These are phyloP conservation scores for Serendipita vermifera DNA, from an alignment of 768 basidiomycete genomes.

Conservation along the genomic window DNA sequence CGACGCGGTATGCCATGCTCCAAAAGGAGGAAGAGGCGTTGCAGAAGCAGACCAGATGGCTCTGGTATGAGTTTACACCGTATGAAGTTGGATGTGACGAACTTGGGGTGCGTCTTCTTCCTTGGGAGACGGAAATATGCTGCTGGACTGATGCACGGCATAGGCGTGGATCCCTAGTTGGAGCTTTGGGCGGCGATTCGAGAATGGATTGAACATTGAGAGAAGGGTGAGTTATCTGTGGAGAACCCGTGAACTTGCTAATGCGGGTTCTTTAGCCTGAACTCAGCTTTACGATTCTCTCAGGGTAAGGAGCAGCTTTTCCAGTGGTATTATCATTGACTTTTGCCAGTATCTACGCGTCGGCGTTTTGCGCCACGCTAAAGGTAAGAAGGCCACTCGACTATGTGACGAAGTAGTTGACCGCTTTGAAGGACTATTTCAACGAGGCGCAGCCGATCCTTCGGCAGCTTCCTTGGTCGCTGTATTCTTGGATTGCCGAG, in stretches of 20 bases:
- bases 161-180: constrained; percentile 24
- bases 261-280: constrained; percentile 19
- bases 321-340: neutral
- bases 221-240: constrained; percentile 12
- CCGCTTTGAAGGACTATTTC: constrained; percentile 20
- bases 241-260: neutral
- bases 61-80: constrained; percentile 24
- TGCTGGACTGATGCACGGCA: constrained; percentile 4
- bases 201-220: constrained; percentile 19
- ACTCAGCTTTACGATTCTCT: constrained; percentile 21
- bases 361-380: constrained; percentile 22
- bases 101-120: constrained; percentile 15
- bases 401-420: neutral
- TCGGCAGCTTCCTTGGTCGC: constrained; percentile 14
- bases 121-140: too few relatives aligned
- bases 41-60: constrained; percentile 15
- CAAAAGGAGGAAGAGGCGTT: constrained; percentile 13
- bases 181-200: constrained; percentile 22
- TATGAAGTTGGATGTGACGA: constrained; percentile 21
- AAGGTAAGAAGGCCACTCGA: constrained; percentile 11
- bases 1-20: constrained; percentile 9
- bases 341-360: constrained; percentile 20
- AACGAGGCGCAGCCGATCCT: constrained; percentile 21
- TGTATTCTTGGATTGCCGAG: constrained; percentile 10
- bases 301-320: constrained; percentile 15